Conservation (phyloP, 352 stramenopile genomes). For the Globisporangium irregulare region DNA sequence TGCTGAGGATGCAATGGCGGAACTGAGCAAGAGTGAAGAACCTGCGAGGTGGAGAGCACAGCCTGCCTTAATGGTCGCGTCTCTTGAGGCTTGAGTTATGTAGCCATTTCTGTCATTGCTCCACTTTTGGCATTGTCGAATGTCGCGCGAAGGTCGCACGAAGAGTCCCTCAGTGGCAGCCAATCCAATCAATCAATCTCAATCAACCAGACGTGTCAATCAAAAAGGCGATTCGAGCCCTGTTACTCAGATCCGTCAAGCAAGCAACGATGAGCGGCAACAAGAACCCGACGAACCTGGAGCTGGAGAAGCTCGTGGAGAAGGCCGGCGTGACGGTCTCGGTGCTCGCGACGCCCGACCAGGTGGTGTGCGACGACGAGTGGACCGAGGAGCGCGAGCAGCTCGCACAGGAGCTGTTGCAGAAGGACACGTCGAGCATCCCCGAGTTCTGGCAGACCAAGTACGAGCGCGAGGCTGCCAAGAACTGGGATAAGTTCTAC, state of each 20-base stretch:
- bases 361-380: conserved; percentile 75
- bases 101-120: conserved; percentile 3
- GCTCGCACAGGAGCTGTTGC: conserved; percentile 62
- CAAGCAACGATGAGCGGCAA: conserved; percentile 35
- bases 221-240: background rate
- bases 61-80: background rate
- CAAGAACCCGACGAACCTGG: conserved; percentile 61
- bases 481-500: conserved; percentile 95
- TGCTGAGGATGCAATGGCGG: background rate
- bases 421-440: conserved; percentile 76
- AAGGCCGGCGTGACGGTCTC: conserved; percentile 63
- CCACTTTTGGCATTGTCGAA: background rate
- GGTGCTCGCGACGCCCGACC: conserved; percentile 60
- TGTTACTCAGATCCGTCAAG: background rate
- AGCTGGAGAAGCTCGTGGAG: conserved; percentile 75
- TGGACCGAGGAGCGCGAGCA: conserved; percentile 80
- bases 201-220: background rate
- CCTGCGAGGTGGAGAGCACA: too few species aligned
- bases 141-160: conserved; percentile 27
- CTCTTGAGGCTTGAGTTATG: conserved; percentile 3
- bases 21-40: background rate
- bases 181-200: conserved; percentile 1
- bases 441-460: conserved; percentile 85
- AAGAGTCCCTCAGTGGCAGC: background rate
- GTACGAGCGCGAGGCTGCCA: conserved; percentile 79